These are phyloP conservation scores for Fusarium austroafricanum DNA, from an alignment of 2,329 filamentous ascomycete genomes.

Conservation along the genomic window DNA sequence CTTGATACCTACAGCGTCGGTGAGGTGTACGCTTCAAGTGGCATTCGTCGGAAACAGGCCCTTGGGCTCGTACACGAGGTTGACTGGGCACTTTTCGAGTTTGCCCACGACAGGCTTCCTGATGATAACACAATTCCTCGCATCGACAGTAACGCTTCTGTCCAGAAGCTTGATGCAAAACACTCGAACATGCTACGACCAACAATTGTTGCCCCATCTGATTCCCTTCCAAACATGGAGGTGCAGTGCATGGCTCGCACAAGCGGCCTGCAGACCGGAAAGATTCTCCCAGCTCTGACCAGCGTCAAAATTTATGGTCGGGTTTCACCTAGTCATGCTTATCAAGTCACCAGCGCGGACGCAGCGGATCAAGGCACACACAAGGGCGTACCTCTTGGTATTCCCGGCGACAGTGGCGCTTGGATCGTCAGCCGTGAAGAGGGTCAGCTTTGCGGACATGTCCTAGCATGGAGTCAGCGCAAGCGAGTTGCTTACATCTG, in stretches of 20 bases:
- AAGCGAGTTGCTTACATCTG: slow-evolving; percentile 91
- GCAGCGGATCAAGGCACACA: slow-evolving; percentile 32
- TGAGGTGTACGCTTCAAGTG: slow-evolving; percentile 88
- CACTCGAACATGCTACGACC: slow-evolving; percentile 59
- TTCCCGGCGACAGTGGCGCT: slow-evolving; percentile 91
- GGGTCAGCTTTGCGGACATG: slow-evolving; percentile 88
- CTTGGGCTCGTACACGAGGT: slow-evolving; percentile 87
- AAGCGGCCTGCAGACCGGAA: slow-evolving; percentile 82
- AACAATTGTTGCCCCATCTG: slow-evolving; percentile 68
- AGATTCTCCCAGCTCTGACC: slow-evolving; percentile 80
- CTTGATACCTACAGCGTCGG: slow-evolving; percentile 84
- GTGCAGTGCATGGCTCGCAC: slow-evolving; percentile 93
- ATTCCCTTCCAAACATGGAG: slow-evolving; percentile 75
- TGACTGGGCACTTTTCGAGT: slow-evolving; percentile 92
- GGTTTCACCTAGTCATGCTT: slow-evolving; percentile 79
- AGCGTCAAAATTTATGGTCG: slow-evolving; percentile 91
- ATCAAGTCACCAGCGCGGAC: slow-evolving; percentile 64
- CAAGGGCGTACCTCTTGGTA: slow-evolving; percentile 61
- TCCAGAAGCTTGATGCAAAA: slow-evolving; percentile 12
- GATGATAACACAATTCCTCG: slow-evolving; percentile 75
- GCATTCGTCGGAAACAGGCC: slow-evolving; percentile 80
- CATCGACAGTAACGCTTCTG: slow-evolving; percentile 25
- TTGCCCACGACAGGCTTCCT: slow-evolving; percentile 77
- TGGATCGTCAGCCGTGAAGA: slow-evolving; percentile 87
- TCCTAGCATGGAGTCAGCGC: slow-evolving; percentile 86